Conservation (phyloP, 73 alveolate species). For the Tetrahymena malaccensis region DNA sequence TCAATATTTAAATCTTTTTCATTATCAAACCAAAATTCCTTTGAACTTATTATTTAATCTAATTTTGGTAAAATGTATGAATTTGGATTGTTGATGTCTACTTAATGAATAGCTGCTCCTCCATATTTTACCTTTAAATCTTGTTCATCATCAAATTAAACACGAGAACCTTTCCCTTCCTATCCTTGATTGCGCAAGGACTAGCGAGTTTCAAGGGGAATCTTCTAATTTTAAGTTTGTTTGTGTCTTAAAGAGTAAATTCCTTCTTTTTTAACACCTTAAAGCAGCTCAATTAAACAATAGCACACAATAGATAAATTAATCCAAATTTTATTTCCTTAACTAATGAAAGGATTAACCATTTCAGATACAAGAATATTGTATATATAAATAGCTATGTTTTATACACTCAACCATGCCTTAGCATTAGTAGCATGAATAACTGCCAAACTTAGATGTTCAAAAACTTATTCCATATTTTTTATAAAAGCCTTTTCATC, state of each 20-base stretch:
- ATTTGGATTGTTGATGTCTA: not conserved
- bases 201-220: not conserved
- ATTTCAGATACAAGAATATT: slow-evolving; percentile 46
- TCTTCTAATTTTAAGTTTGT: not conserved
- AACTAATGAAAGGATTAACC: slow-evolving; percentile 39
- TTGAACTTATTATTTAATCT: slow-evolving; percentile 2
- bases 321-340: slow-evolving; percentile 44
- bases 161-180: not conserved
- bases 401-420: slow-evolving; percentile 48
- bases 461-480: slow-evolving; percentile 8
- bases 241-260: not conserved
- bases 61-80: slow-evolving; percentile 5
- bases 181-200: not conserved
- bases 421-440: slow-evolving; percentile 40
- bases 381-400: slow-evolving; percentile 47
- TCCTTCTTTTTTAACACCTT: not conserved
- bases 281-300: slow-evolving; percentile 23
- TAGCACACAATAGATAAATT: slow-evolving; percentile 32
- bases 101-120: not conserved
- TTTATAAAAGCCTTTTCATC: not conserved
- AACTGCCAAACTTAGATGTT: slow-evolving; percentile 39
- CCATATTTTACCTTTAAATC: not conserved
- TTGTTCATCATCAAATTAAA: not conserved
- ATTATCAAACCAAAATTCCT: not conserved
- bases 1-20: slow-evolving; percentile 10